Conservation (phyloP, 768 basidiomycete genomes). For the Grammothele lineata region DNA sequence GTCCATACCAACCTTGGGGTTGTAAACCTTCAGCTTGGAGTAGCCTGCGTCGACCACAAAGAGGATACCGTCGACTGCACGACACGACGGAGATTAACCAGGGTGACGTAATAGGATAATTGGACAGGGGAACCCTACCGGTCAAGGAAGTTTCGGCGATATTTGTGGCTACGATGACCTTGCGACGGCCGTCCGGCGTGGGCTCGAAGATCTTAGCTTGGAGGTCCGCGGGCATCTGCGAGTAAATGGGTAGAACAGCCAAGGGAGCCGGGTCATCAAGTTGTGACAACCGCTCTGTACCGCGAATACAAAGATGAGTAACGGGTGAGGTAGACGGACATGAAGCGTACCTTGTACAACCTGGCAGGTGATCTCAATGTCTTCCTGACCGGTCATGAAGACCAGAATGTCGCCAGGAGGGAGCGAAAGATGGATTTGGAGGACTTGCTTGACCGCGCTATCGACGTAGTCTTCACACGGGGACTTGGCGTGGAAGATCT, state of each 20-base stretch:
- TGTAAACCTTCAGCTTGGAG: constrained; percentile 98
- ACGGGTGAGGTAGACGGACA: neutral
- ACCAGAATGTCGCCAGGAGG: constrained; percentile 94
- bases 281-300: constrained; percentile 85
- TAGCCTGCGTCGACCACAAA: constrained; percentile 97
- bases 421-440: constrained; percentile 92
- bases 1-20: constrained; percentile 99
- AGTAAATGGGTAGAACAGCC: constrained; percentile 96
- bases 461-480: constrained; percentile 99
- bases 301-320: constrained; percentile 5
- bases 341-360: constrained; percentile 72
- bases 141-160: constrained; percentile 98
- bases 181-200: constrained; percentile 88
- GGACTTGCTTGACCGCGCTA: constrained; percentile 94
- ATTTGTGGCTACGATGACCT: constrained; percentile 98
- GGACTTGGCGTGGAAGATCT: constrained; percentile 92
- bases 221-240: constrained; percentile 98
- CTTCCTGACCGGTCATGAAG: constrained; percentile 99
- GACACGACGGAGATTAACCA: too few species aligned
- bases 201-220: constrained; percentile 98
- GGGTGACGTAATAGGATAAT: constrained; percentile 1
- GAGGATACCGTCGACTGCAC: constrained; percentile 89
- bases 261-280: constrained; percentile 87
- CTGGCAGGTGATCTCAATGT: constrained; percentile 96
- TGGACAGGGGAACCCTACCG: constrained; percentile 44